Base-by-base conservation (phyloP, 1,139 yeast species). In the Magnusiomyces fungicola region DNA sequence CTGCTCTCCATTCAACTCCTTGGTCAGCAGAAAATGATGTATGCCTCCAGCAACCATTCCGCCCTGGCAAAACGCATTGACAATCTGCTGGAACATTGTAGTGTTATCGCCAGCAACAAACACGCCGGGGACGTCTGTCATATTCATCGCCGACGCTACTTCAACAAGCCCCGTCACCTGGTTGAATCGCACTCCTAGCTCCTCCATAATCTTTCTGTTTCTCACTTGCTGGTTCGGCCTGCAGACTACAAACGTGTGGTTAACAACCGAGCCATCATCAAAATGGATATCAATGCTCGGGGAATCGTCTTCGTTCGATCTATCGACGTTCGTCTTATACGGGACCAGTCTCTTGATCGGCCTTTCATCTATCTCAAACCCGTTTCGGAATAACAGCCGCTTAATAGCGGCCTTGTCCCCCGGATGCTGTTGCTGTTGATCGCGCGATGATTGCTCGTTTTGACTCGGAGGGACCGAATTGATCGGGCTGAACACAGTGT, bases 101-200 rank as follows among this genome's bases (percentile, higher is more conserved):
- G 32, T 46, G n/a, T 33, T 46, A 22, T 46, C 48, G 24, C 48
- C 48, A 7, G 48, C 48, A 9, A 41, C 48, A 40, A 40, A 46
- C 16, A 33, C 40, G 21, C 48, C 48, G 6, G 48, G 41, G 3
- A 40, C 48, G 27, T 32, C 23, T 4, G 48, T 46, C 7, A 27
- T 25, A n/a, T 33, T 30, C 45, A 46, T 39, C 2, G 41, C 16
- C 14, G 48, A 30, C 23, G 27, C 2, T 6, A 24, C 45, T 23
- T 46, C 45, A 2, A 33, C 45, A 12, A 46, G 36, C n/a, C 48
- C 48, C 2, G 44, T 30, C 25, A 18, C 24, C 2, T 10, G 27
- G 22, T 21, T 21, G 22, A 46, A 40, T 25, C 21, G 18, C 19
- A 46, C 45, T 1, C 48, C 48, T 5, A 46, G 40, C 12, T 14